Conservation (phyloP, 305 asterid species). For the Petunia hybrid region DNA sequence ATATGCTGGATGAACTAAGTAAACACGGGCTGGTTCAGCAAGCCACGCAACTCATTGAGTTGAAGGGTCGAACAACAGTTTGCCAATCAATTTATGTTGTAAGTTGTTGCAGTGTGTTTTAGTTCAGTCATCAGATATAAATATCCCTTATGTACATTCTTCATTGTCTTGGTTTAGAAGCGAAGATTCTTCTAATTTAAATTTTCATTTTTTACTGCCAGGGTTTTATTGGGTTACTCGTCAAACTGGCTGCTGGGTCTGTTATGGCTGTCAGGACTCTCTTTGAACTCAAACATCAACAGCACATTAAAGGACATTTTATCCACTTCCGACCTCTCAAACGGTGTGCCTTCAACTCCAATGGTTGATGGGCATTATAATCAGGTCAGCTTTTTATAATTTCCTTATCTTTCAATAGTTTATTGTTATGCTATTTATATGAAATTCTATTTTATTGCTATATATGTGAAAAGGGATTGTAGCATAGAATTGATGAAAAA, state of each 20-base stretch:
- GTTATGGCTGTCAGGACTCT: conserved; percentile 79
- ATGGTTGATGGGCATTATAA: conserved; percentile 69
- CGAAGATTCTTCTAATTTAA: background rate
- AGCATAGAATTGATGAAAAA: background rate
- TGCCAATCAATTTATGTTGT: conserved; percentile 71
- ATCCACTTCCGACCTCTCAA: conserved; percentile 60
- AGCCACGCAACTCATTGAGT: conserved; percentile 71
- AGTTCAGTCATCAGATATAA: conserved; percentile 35
- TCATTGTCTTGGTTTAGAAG: conserved; percentile 28
- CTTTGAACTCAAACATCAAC: conserved; percentile 80
- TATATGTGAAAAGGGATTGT: conserved; percentile 26
- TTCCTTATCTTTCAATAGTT: conserved; percentile 13
- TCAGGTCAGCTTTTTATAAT: conserved; percentile 57
- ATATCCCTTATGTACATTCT: conserved; percentile 28
- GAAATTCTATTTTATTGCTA: background rate
- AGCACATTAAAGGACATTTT: conserved; percentile 72
- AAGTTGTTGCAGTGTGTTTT: conserved; percentile 45
- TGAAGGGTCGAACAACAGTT: conserved; percentile 76
- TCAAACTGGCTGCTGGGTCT: conserved; percentile 81
- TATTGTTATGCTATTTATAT: background rate
- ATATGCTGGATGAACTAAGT: conserved; percentile 85
- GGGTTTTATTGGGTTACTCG: conserved; percentile 92
- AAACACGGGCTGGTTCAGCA: conserved; percentile 84
- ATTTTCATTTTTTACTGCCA: conserved; percentile 43
- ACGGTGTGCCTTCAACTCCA: conserved; percentile 64